Evolutionary conservation across 2,329 filamentous ascomycete genomes (phyloP).

Genomic region (Talaromyces amestolkiae): DNA sequence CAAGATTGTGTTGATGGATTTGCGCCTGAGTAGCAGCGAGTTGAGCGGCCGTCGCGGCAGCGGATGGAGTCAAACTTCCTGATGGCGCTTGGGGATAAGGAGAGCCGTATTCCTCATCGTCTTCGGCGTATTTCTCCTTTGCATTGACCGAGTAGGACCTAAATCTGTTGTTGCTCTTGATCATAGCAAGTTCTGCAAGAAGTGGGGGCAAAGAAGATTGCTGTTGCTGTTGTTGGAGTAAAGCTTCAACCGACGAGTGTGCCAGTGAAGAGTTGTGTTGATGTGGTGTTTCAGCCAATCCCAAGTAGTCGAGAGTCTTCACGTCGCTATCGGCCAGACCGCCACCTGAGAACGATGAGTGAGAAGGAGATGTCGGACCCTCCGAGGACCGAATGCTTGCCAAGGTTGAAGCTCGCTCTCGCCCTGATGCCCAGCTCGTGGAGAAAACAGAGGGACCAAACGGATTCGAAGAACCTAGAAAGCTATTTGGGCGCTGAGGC

Average conservation of each 20-base stretch:
- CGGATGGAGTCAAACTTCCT: conserved; percentile 59
- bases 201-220: conserved; percentile 58
- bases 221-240: conserved; percentile 48
- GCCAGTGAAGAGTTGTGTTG: conserved; percentile 70
- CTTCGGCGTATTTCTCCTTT: conserved; percentile 92
- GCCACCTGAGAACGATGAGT: conserved; percentile 82
- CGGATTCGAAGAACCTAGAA: conserved; percentile 59
- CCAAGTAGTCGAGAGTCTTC: conserved; percentile 91
- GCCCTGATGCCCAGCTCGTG: conserved; percentile 76
- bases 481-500: conserved; percentile 74
- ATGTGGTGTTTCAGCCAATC: conserved; percentile 89
- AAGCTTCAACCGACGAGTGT: conserved; percentile 55
- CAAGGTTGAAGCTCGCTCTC: conserved; percentile 82
- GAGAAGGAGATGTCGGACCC: conserved; percentile 79
- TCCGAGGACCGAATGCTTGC: conserved; percentile 87
- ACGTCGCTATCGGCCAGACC: conserved; percentile 84
- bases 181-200: conserved; percentile 70
- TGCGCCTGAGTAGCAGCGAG: conserved; percentile 60
- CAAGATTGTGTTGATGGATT: conserved; percentile 88
- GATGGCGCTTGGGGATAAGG: conserved; percentile 58
- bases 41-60: conserved; percentile 56
- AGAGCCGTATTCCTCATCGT: conserved; percentile 72
- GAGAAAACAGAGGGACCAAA: conserved; percentile 89
- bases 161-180: conserved; percentile 81
- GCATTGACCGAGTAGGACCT: conserved; percentile 98